Conservation (phyloP, 495 filamentous ascomycete species). For the Tetracladium setigerum region DNA sequence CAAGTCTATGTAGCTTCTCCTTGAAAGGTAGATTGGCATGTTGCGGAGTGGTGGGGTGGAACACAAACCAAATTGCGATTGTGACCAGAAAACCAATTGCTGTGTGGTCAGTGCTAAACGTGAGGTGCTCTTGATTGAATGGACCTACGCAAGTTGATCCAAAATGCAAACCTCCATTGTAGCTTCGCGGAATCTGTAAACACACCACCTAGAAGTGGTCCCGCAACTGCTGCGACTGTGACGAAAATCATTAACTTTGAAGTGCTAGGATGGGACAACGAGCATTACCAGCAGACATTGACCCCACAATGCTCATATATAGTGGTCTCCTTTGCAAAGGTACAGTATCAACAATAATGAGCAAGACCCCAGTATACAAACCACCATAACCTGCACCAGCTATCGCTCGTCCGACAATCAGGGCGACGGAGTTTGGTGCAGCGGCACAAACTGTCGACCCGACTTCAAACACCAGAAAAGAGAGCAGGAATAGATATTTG, state of each 20-base stretch:
- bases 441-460: slow-evolving; percentile 46
- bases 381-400: slow-evolving; percentile 40
- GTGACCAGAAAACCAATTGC: slow-evolving; percentile 55
- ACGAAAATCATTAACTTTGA: slow-evolving; percentile 7
- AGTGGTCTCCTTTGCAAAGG: slow-evolving; percentile 33
- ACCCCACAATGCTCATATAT: slow-evolving; percentile 36
- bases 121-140: slow-evolving; percentile 37
- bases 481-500: slow-evolving; percentile 26
- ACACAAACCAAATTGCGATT: slow-evolving; percentile 49
- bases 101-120: slow-evolving; percentile 14
- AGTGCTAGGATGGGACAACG: slow-evolving; percentile 31
- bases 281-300: slow-evolving; percentile 51
- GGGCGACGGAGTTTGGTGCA: slow-evolving; percentile 39
- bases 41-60: slow-evolving; percentile 55
- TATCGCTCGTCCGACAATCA: slow-evolving; percentile 48
- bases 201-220: slow-evolving; percentile 56
- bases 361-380: slow-evolving; percentile 29
- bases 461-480: slow-evolving; percentile 34
- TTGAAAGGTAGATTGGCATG: slow-evolving; percentile 31
- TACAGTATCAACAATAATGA: slow-evolving; percentile 35
- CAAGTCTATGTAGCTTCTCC: not conserved
- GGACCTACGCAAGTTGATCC: slow-evolving; percentile 29
- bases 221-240: slow-evolving; percentile 65
- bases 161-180: slow-evolving; percentile 81
- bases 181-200: slow-evolving; percentile 41